Conservation (phyloP, 2,329 filamentous ascomycete genomes). For the Alternaria sp. region DNA sequence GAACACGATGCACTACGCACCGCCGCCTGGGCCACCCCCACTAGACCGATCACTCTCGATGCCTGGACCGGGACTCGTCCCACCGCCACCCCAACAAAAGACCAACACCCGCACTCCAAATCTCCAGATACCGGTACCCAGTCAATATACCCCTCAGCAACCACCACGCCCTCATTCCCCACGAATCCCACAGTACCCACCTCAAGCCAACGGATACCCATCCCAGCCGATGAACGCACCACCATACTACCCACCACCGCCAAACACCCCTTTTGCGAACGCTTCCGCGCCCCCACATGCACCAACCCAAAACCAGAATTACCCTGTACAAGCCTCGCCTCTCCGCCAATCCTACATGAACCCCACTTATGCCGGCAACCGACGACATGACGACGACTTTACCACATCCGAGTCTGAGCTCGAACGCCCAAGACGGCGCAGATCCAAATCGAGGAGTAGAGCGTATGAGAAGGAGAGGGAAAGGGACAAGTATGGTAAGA, state of each 20-base stretch:
- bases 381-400: conserved; percentile 24
- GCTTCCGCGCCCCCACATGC: background rate
- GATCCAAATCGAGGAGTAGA: conserved; percentile 20
- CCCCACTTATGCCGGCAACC: background rate
- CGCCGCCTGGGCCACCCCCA: conserved; percentile 25
- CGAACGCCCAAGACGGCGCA: conserved; percentile 19
- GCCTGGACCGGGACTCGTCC: conserved; percentile 22
- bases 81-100: conserved; percentile 13
- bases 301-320: conserved; percentile 5
- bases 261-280: background rate
- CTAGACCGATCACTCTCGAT: conserved; percentile 37
- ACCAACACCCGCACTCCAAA: conserved; percentile 19
- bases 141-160: conserved; percentile 2
- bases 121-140: conserved; percentile 21
- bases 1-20: conserved; percentile 20
- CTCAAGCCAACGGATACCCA: conserved; percentile 7
- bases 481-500: conserved; percentile 19
- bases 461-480: conserved; percentile 8
- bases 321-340: conserved; percentile 21
- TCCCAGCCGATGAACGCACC: conserved; percentile 1
- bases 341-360: conserved; percentile 20
- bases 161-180: conserved; percentile 10
- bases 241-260: background rate
- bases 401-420: conserved; percentile 35
- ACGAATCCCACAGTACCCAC: conserved; percentile 13